These are phyloP conservation scores for Metschnikowia cubensis DNA, from an alignment of 805 yeast genomes.

Conservation along the genomic window DNA sequence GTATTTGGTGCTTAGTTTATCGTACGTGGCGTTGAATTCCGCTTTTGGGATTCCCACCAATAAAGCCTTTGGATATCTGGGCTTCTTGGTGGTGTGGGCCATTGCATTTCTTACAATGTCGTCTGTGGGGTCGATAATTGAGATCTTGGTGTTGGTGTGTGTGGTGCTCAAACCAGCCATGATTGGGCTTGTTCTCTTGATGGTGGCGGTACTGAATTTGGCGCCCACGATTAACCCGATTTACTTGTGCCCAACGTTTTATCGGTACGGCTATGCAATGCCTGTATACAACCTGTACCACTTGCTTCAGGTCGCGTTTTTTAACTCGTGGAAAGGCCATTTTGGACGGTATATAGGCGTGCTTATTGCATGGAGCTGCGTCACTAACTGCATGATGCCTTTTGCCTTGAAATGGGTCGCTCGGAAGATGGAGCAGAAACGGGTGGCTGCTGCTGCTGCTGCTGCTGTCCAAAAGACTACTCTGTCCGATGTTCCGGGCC, in stretches of 20 bases:
- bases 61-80: constrained; percentile 27
- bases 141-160: constrained; percentile 22
- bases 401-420: constrained; percentile 22
- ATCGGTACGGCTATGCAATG: constrained; percentile 36
- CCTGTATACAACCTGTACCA: constrained; percentile 31
- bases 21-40: constrained; percentile 26
- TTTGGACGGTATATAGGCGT: constrained; percentile 32
- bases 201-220: constrained; percentile 27
- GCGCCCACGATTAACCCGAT: constrained; percentile 32
- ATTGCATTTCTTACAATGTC: constrained; percentile 28
- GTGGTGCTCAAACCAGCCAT: constrained; percentile 24
- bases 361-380: constrained; percentile 29
- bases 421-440: constrained; percentile 7
- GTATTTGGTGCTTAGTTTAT: constrained; percentile 25
- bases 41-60: constrained; percentile 24
- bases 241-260: constrained; percentile 28
- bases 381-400: constrained; percentile 25
- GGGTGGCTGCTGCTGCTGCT: constrained; percentile 7
- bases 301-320: constrained; percentile 29
- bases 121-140: constrained; percentile 30
- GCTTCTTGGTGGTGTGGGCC: constrained; percentile 33
- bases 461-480: background rate
- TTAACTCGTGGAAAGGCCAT: constrained; percentile 32
- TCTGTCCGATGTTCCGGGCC: no score
- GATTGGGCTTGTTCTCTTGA: constrained; percentile 26